Conservation (phyloP, 2,329 filamentous ascomycete genomes). For the Exophiala dermatitidis region DNA sequence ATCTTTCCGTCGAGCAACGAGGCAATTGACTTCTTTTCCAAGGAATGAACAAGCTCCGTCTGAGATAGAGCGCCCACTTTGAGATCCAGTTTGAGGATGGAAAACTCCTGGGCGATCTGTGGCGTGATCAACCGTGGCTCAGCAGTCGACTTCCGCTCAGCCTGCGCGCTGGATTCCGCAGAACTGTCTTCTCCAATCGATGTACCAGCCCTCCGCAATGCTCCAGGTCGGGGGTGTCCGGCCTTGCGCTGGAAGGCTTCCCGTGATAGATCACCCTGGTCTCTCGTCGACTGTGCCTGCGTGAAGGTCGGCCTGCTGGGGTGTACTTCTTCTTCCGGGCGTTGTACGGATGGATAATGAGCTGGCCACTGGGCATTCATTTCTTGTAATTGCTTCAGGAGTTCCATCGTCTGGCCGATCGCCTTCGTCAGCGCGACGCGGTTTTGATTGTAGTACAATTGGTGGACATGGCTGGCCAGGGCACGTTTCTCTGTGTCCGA, state of each 20-base stretch:
- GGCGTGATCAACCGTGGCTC: constrained; percentile 84
- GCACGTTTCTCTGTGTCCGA: constrained; percentile 58
- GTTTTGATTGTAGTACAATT: constrained; percentile 75
- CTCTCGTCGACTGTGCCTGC: constrained; percentile 34
- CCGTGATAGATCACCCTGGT: constrained; percentile 30
- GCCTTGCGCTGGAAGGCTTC: constrained; percentile 25
- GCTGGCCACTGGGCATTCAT: constrained; percentile 92
- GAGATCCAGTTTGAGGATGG: constrained; percentile 86
- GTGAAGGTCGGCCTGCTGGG: constrained; percentile 32
- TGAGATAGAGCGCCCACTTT: constrained; percentile 83
- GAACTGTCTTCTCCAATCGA: constrained; percentile 50
- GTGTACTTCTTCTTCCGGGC: constrained; percentile 41
- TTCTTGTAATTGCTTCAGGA: constrained; percentile 72
- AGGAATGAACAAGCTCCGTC: constrained; percentile 82
- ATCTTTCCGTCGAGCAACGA: constrained; percentile 90
- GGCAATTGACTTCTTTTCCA: constrained; percentile 87
- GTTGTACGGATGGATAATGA: constrained; percentile 81
- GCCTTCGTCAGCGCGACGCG: constrained; percentile 77
- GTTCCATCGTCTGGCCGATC: constrained; percentile 78
- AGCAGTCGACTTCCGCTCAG: constrained; percentile 52
- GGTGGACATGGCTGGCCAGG: constrained; percentile 77
- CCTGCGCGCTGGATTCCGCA: constrained; percentile 66
- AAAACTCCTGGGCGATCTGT: constrained; percentile 92
- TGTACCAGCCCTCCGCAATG: constrained; percentile 65
- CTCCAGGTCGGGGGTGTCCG: constrained; percentile 39